Evolutionary conservation across 2,329 filamentous ascomycete genomes (phyloP), one percentile per base, ranked within the genome.

Genomic region (Tolypocladium paradoxum): DNA sequence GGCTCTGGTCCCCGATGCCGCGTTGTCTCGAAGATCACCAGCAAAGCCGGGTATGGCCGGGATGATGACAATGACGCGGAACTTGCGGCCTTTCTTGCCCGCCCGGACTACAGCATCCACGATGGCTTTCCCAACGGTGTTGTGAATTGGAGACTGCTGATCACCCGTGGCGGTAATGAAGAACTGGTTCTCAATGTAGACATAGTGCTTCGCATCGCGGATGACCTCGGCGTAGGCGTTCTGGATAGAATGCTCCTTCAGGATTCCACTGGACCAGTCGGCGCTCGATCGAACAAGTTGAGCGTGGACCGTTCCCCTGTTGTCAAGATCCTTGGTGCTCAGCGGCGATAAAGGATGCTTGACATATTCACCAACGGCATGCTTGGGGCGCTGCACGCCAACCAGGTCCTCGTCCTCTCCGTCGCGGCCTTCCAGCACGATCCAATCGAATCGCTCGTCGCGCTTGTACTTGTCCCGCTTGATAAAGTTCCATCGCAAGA

Each of bases 181-280:
- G 74, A 97, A 97, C 64, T 99, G 93, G 63, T 97, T 97, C 68
- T 99, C 93, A 56, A 99, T 96, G 72, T 97, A 99, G 27, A 99
- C 87, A 61, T 83, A 96, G 66, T 97, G 92, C 69, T 96, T 75
- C 0, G 92, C 92, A 50, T 88, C 89, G 50, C 85, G 77, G 61
- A 97, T 97, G 33, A 95, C 73, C 57, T 96, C 89, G 54, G 76
- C 77, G 66, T 95, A 95, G 0, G 90, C 89, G 61, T 90, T 95
- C 60, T 93, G 88, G 54, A 95, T 95, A 49, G 85, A 90, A 60
- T 89, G 85, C 56, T 95, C 90, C 0, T 77, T 83, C 43, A 95
- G 69, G 55, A 96, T 93, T 4, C 92, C 92, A 64, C 88, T 95
- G 18, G 88, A 95, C 92, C 92, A 97, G 68, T 96, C 92, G 46